Base-by-base conservation (phyloP, 108 stramenopile species). In the Skeletonema costatum region DNA sequence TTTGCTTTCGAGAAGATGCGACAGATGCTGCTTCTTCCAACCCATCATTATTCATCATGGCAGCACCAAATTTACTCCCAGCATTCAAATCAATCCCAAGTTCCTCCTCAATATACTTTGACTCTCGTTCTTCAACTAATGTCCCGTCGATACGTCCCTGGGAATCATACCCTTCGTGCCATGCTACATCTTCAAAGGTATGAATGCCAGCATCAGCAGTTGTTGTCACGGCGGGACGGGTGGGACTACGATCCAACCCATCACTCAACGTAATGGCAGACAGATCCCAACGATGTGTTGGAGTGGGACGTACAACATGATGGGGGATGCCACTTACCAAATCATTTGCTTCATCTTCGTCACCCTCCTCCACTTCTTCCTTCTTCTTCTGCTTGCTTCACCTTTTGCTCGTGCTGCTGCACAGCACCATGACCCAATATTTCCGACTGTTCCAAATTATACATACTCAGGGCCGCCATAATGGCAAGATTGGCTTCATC, bases 401-500 rank as follows among this genome's bases (percentile, higher is more conserved):
- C 66, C 16, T 39, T 13, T 25, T 35, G 30, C 48, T 35, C 25
- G n/a, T n/a, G 16, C 50, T 1, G 11, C 31, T n/a, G 13, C 68
- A 50, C 48, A 60, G 59, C 64, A 32, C 4, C 41, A 48, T n/a
- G 16, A 48, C 46, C 46, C 46, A 48, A 14, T 4, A 48, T 2
- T 11, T 48, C n/a, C n/a, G 11, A 14, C 46, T 48, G 46, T 8
- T 31, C 44, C 32, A 68, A 41, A 38, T 69, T 60, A 36, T 80
- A 60, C 21, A 17, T 32, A 0, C 63, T 32, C 33, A 81, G 12
- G 14, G 80, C 80, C 44, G 61, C 51, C 5, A 81, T 50, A 70
- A 81, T 81, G 2, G 67, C 73, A n/a, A 36, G 17, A 44, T 81
- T 73, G 33, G 74, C 80, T 68, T 81, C 80, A 51, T 81, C 53